A percentile compares a stretch with the other conserved stretches of the same genome.
These are phyloP conservation scores for Trichocomaceae sp. DNA, from an alignment of 2,329 filamentous ascomycete species.

Conservation along the genomic window DNA sequence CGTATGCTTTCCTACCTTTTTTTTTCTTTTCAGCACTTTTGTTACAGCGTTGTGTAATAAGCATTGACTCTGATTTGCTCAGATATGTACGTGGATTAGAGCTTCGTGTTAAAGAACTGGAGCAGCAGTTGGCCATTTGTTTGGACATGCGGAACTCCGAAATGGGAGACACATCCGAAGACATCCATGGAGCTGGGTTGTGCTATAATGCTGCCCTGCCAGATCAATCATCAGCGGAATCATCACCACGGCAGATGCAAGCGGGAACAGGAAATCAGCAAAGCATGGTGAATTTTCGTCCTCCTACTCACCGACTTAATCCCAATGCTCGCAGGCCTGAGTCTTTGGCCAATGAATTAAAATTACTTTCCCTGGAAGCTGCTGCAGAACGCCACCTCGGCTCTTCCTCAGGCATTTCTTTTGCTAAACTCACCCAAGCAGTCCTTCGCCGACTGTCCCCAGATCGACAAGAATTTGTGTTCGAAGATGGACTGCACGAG, in stretches of 20 bases:
- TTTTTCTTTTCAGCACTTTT: background rate
- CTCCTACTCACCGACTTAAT: background rate
- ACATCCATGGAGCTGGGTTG: background rate
- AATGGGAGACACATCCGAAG: background rate
- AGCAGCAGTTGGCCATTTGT: conserved; percentile 3
- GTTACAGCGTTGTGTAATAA: background rate
- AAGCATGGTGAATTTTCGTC: background rate
- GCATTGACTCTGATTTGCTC: background rate
- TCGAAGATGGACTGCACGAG: conserved; percentile 18
- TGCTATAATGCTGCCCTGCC: background rate
- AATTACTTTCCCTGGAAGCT: conserved; percentile 38
- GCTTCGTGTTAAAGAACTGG: conserved; percentile 3
- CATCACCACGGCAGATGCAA: background rate
- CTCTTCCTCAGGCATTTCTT: conserved; percentile 40
- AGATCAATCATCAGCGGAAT: background rate
- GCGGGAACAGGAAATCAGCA: background rate
- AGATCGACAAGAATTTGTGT: conserved; percentile 40
- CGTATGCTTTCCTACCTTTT: background rate
- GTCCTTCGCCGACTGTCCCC: conserved; percentile 39
- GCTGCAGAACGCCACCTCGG: conserved; percentile 42
- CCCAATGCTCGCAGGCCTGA: background rate
- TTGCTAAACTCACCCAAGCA: conserved; percentile 40
- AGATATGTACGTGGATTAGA: conserved; percentile 4
- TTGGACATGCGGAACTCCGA: background rate
- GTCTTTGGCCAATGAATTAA: conserved; percentile 23